Evolutionary conservation across 495 filamentous ascomycete species (phyloP).

Genomic region (Aspergillus ostianus): DNA sequence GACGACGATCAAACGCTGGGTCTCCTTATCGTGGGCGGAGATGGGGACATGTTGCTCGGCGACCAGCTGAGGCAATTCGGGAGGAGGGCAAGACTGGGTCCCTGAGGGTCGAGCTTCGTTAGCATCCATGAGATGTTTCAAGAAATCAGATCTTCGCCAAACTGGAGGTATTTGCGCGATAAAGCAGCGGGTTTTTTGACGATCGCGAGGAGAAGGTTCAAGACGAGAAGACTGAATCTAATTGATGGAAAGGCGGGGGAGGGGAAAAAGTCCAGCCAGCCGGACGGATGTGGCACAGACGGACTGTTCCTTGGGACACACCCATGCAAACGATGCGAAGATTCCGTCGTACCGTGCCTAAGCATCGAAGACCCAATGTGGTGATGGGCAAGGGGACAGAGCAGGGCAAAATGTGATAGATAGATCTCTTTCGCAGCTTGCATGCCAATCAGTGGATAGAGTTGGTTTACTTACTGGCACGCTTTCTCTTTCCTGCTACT

Average conservation of each 20-base stretch:
- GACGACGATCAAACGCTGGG: constrained; percentile 88
- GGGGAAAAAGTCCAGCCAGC: not conserved
- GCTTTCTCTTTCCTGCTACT: constrained; percentile 49
- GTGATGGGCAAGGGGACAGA: constrained; percentile 6
- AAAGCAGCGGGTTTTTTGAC: not conserved
- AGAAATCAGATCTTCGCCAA: not conserved
- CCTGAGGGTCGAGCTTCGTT: constrained; percentile 41
- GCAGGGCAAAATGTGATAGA: constrained; percentile 1
- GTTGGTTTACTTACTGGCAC: constrained; percentile 36
- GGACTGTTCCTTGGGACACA: not conserved
- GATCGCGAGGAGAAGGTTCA: not conserved
- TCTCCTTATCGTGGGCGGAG: constrained; percentile 78
- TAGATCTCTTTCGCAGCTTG: constrained; percentile 6
- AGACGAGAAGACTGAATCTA: not conserved
- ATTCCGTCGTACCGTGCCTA: too few species aligned
- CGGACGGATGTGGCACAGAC: not conserved
- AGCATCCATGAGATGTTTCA: constrained; percentile 20
- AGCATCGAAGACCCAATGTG: not conserved
- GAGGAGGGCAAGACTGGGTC: constrained; percentile 93
- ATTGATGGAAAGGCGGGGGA: not conserved
- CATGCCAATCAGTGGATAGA: constrained; percentile 10
- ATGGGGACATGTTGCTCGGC: constrained; percentile 92
- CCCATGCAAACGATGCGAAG: not conserved
- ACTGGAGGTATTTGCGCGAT: not conserved
- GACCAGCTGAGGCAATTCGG: constrained; percentile 81